phyloP scores from a whole-genome alignment of 2,329 filamentous ascomycete species.

The Penicillium sp. region DNA sequence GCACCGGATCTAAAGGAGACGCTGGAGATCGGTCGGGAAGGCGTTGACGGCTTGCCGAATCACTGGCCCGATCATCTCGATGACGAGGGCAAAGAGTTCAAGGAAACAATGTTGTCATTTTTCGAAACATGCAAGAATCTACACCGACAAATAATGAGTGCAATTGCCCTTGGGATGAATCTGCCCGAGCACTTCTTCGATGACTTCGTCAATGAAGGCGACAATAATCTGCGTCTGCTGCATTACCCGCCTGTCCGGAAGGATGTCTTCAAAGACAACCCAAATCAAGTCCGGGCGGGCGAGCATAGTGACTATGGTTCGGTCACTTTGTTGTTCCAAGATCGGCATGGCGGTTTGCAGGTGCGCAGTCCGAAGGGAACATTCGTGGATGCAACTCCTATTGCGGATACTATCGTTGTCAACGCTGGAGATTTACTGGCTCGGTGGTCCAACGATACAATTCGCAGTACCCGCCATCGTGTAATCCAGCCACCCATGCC shows the following conservation, averaged over 20 bases:
- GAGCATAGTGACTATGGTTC: constrained; percentile 69
- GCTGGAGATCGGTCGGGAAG: constrained; percentile 62
- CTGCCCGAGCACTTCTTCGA: constrained; percentile 75
- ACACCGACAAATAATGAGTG: constrained; percentile 77
- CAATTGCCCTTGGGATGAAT: constrained; percentile 79
- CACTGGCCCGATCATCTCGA: constrained; percentile 68
- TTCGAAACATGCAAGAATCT: constrained; percentile 71
- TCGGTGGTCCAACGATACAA: constrained; percentile 86
- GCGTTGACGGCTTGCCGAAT: constrained; percentile 66
- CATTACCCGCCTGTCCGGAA: constrained; percentile 73
- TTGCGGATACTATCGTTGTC: constrained; percentile 77
- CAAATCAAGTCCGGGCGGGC: constrained; percentile 72
- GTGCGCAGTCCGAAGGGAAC: constrained; percentile 70
- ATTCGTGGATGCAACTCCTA: constrained; percentile 82
- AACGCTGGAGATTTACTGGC: constrained; percentile 87
- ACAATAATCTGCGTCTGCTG: constrained; percentile 71
- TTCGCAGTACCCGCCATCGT: constrained; percentile 85
- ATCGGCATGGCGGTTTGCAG: constrained; percentile 58
- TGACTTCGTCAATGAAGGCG: constrained; percentile 65
- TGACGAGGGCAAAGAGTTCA: constrained; percentile 62
- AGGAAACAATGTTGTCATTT: constrained; percentile 71
- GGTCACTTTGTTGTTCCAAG: constrained; percentile 58
- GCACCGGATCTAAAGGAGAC: constrained; percentile 57
- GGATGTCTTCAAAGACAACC: constrained; percentile 65
- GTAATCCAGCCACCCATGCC: constrained; percentile 79